A percentile compares a stretch with the other conserved stretches of the same genome.
Conservation (phyloP, 2,329 filamentous ascomycete species). For the Diaporthe aspalathi region DNA sequence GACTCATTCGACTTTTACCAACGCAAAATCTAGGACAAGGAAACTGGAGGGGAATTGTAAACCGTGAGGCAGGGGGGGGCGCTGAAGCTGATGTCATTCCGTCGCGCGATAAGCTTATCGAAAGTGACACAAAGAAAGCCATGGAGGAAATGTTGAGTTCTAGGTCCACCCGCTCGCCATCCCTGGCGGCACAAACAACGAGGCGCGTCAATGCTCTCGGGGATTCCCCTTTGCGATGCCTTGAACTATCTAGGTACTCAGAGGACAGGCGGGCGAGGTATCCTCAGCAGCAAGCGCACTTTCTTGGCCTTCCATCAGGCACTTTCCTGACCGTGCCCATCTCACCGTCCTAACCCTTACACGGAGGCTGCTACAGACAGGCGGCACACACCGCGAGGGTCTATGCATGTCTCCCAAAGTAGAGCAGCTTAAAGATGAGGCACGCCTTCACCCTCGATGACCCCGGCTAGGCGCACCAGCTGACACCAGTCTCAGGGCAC, state of each 20-base stretch:
- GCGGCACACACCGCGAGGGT: not conserved
- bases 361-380: not conserved
- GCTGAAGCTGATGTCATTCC: constrained; percentile 30
- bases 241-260: not conserved
- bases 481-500: constrained; percentile 58
- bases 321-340: not conserved
- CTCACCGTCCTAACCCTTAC: not conserved
- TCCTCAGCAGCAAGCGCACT: constrained; percentile 9
- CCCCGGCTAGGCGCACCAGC: not conserved
- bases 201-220: not conserved
- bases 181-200: not conserved
- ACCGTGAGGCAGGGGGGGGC: not conserved
- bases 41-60: too few relatives aligned
- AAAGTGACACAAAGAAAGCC: constrained; percentile 9
- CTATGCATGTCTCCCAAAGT: constrained; percentile 56
- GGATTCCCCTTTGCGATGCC: not conserved
- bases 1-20: too few relatives aligned
- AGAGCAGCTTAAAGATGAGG: constrained; percentile 70
- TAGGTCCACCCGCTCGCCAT: constrained; percentile 1
- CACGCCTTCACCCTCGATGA: constrained; percentile 45
- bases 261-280: constrained; percentile 17
- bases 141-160: constrained; percentile 15
- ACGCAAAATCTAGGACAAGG: too few relatives aligned
- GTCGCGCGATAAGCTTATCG: constrained; percentile 9
- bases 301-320: not conserved